These are phyloP conservation scores for Nakaseomyces delphensis DNA, from an alignment of 1,139 yeast species.

Conservation along the genomic window DNA sequence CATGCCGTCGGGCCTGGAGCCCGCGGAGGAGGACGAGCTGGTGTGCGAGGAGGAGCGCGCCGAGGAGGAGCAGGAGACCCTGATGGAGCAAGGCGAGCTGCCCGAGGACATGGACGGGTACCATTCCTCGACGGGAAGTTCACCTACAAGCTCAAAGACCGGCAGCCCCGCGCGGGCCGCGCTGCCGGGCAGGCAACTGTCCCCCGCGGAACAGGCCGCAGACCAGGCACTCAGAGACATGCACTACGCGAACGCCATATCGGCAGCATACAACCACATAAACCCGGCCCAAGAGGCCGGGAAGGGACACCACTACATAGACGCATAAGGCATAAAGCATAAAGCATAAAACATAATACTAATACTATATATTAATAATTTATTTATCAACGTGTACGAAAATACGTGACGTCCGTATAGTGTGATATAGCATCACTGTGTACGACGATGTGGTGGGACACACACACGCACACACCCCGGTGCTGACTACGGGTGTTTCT, in stretches of 20 bases:
- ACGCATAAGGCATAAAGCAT: no score
- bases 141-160: no score
- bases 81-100: conserved; percentile 1
- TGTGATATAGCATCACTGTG: no score
- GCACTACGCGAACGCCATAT: conserved; percentile 3
- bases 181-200: background rate
- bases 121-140: no score
- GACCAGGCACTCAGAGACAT: background rate
- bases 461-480: no score
- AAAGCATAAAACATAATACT: no score
- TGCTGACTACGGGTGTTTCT: no score
- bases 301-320: background rate
- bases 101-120: conserved; percentile 6
- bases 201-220: background rate
- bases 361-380: no score
- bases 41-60: conserved; percentile 3
- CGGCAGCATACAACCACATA: conserved; percentile 2
- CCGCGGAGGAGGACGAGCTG: background rate
- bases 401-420: no score
- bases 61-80: conserved; percentile 3
- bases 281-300: background rate
- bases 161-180: no score
- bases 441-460: no score
- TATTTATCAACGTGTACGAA: no score
- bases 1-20: background rate